Base-by-base conservation (phyloP, 179 eudicot genomes). In the Spinacia oleracea region DNA sequence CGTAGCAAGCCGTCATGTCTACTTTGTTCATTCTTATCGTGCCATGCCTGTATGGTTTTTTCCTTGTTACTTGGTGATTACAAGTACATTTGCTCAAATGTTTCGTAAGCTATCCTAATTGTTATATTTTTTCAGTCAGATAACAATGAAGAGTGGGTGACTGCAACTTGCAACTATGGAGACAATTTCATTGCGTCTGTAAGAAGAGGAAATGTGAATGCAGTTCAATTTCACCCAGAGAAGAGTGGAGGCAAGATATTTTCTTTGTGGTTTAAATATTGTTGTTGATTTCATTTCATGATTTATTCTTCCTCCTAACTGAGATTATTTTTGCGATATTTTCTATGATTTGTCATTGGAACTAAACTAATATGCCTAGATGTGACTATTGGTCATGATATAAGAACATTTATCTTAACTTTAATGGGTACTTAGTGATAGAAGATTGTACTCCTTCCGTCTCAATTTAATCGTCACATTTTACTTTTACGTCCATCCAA, bases 171-270 rank as follows among this genome's bases (percentile, higher is more conserved):
- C 89, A 84, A 85, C 60, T 96, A 96, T 81, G 99, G 98, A 55
- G 96, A 85, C 64, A 77, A 88, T 56, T 96, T 96, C 77, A 92
- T 96, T 48, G 94, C 99, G 67, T 96, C 99, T 58, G 67, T 96
- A 43, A 85, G 89, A 81, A 86, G 87, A 86, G 99, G 98, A 83
- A 94, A 92, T 85, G 96, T 94, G 16, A 80, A 92, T 81, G 99
- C 98, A 9, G 98, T 96, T 79, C 99, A 96, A 85, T 96, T 96
- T 87, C 99, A 96, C 83, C 99, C 99, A 45, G 99, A 96, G 85
- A 96, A 96, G 80, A 96, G 99, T 83, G 99, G 99, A 87, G 99
- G 99, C 84, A 84, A 84, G 91, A 35, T 56, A 31, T 45, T 35
- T 68, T 5, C 58, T 60, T 18, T 68, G 5, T 70, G 23, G 1